Evolutionary conservation across 2,329 filamentous ascomycete species (phyloP), one percentile per base, ranked within the genome.

Genomic region (Curvularia spicifera): DNA sequence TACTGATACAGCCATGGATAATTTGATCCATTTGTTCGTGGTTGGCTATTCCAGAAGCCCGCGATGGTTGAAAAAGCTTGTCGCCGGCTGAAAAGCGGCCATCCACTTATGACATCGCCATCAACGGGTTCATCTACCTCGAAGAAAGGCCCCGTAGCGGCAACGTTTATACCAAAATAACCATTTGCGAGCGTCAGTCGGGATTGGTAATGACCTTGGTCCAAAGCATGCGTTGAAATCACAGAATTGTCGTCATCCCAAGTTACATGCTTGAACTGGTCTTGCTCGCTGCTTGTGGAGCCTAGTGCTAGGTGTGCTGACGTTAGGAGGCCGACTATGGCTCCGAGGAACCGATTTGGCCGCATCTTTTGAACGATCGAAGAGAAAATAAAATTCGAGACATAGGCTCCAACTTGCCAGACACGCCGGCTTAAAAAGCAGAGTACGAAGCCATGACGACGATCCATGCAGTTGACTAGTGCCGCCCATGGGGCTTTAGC

Each of bases 1-100:
- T 89, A 89, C 64, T 91, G 85, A 55, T 85, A 81, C 43, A 91
- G 73, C 88, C 89, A 91, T 0, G 82, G 81, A 64, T 88, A 90
- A 65, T 91, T 91, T 6, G 84, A 83, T 0, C 83, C 82, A 44
- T 85, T 86, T 0, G 83, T 85, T 29, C 79, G 82, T 2, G 81
- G 79, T 69, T 90, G 86, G 3, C 79, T 79, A 60, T 89, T 82
- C 71, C 83, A 91, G 69, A 91, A 90, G 1, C 88, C 88, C 4
- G 85, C 83, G 28, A 91, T 83, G 0, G 88, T 90, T 1, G 86
- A 85, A 70, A 91, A 90, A 0, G 85, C 84, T 65, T 90, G 85
- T 33, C 88, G 80, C 22, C 82, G 77, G 57, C 84, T 82, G 73
- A 85, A 89, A 2, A 91, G 78, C 13, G 89, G 89, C 89, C 89